Evolutionary conservation across 148 eudicot genomes (phyloP).

Genomic region (Rhododendron mucronatum): DNA sequence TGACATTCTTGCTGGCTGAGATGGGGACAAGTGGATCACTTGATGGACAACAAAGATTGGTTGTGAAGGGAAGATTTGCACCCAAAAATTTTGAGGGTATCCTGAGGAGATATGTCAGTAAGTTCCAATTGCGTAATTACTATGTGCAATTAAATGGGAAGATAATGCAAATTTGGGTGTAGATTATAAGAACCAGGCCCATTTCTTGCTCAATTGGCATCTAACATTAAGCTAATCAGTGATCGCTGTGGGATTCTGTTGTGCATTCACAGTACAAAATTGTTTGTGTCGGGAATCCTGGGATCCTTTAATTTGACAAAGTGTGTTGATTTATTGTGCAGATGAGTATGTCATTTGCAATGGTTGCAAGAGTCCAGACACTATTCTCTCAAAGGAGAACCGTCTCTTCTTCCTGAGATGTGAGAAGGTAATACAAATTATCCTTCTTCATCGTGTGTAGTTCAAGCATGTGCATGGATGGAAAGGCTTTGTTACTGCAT

Average conservation of each 20-base stretch:
- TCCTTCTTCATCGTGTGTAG: background rate
- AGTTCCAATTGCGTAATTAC: slow-evolving; percentile 30
- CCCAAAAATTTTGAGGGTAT: slow-evolving; percentile 94
- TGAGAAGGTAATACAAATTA: slow-evolving; percentile 64
- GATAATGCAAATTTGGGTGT: background rate
- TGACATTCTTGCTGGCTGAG: slow-evolving; percentile 94
- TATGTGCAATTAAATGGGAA: background rate
- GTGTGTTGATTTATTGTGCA: slow-evolving; percentile 12
- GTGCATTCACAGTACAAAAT: background rate
- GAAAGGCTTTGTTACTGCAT: background rate
- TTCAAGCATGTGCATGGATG: background rate
- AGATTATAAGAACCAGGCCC: background rate
- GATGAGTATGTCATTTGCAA: slow-evolving; percentile 97
- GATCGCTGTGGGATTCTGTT: background rate
- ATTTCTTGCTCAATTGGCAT: background rate
- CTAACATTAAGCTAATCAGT: background rate
- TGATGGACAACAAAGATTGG: slow-evolving; percentile 89
- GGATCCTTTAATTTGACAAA: background rate
- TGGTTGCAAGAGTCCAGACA: slow-evolving; percentile 98
- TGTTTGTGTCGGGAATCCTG: background rate
- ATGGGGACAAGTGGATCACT: slow-evolving; percentile 97
- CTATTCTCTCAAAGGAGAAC: slow-evolving; percentile 86
- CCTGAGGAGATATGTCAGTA: slow-evolving; percentile 85
- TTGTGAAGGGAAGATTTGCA: slow-evolving; percentile 92
- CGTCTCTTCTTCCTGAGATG: slow-evolving; percentile 93